Evolutionary conservation across 169 alveolate species (phyloP), one percentile per base, ranked within the genome.

Genomic region (Babesia gibsoni): DNA sequence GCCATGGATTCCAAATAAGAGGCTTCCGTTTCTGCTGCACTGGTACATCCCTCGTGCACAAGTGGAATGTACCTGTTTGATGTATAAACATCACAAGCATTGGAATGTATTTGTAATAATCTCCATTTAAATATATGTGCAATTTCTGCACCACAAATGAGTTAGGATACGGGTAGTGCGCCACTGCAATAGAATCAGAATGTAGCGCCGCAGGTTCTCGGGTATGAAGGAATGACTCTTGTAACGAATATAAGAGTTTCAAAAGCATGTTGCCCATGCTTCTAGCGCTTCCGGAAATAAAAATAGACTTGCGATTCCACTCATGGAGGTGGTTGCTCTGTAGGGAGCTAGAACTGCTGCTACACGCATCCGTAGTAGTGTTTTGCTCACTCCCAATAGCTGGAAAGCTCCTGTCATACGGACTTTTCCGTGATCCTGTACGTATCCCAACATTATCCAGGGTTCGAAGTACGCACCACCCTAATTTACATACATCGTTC

Each of bases 1-100:
- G n/a, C 64, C 53, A 43, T n/a, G 67, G 72, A 32, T 33, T 33
- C 84, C 84, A 73, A 12, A 73, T 8, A 30, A 5, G 6, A 5
- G 67, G 78, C 22, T 45, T 64, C 9, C 27, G n/a, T 12, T 8
- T 32, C 27, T 58, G 67, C 29, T 64, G 59, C n/a, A 73, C 41
- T 12, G 32, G 37, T 8, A 66, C 43, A 2, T 2, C 36, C 41
- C 45, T 12, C 29, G 69, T 41, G 52, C 84, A 73, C 70, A 73
- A 23, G 39, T 53, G 57, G 20, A 52, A 30, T 25, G 16, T 5
- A 6, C 56, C 70, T 1, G 22, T 30, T 3, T 16, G 12, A 12
- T 33, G 27, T 22, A 32, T 63, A 29, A 50, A 43, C 53, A 59
- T 63, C 16, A 68, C 64, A n/a, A 73, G 64, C 46, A 73, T 67